Percentiles rank a stretch among this genome's conserved stretches.
These are phyloP conservation scores for Pyrenochaeta sp. DNA, from an alignment of 2,329 filamentous ascomycete genomes.

Conservation along the genomic window DNA sequence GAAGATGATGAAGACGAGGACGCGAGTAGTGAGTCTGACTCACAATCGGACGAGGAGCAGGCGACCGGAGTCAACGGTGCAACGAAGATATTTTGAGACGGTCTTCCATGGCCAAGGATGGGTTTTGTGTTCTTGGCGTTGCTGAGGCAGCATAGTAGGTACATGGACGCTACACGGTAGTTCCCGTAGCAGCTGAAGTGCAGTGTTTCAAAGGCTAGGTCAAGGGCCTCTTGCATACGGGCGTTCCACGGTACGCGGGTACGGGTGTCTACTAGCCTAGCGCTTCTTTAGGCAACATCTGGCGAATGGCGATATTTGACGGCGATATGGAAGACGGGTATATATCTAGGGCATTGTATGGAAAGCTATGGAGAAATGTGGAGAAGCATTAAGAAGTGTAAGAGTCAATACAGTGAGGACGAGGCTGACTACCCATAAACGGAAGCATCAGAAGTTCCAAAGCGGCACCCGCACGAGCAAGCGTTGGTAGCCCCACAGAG, in stretches of 20 bases:
- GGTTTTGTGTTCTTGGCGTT: constrained; percentile 18
- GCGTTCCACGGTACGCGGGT: constrained; percentile 27
- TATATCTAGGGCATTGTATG: background rate
- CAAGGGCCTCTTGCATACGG: constrained; percentile 26
- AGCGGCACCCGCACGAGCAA: background rate
- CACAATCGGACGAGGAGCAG: constrained; percentile 38
- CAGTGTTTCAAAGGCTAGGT: constrained; percentile 16
- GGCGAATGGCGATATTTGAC: constrained; percentile 13
- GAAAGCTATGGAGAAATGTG: no score
- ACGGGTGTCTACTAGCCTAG: constrained; percentile 5
- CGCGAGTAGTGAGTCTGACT: constrained; percentile 43
- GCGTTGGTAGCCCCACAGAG: background rate
- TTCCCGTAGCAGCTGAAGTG: constrained; percentile 9
- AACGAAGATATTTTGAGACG: constrained; percentile 20
- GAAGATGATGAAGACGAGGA: constrained; percentile 57
- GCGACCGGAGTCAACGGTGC: constrained; percentile 24
- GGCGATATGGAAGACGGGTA: constrained; percentile 3
- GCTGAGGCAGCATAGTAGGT: constrained; percentile 20
- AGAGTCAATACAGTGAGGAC: no score
- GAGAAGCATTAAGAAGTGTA: no score
- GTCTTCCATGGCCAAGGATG: constrained; percentile 11
- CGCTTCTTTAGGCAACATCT: constrained; percentile 14
- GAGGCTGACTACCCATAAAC: background rate
- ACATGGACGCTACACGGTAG: constrained; percentile 15
- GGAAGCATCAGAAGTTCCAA: no score